phyloP scores from a whole-genome alignment of 1,139 yeast genomes.

The Suhomyces coccinellae region DNA sequence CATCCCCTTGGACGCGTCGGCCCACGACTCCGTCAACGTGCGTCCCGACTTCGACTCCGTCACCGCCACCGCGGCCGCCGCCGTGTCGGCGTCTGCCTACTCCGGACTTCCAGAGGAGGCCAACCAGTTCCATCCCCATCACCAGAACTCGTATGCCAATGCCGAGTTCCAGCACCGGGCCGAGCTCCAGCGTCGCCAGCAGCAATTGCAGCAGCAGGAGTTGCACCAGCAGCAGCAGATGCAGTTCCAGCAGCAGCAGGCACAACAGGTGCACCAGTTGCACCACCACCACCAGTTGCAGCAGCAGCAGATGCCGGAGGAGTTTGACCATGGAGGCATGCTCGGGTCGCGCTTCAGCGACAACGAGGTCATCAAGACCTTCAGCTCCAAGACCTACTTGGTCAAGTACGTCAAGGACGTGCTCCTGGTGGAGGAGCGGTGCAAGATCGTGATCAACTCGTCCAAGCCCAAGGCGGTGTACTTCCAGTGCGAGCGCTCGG shows the following conservation, averaged over 20 bases:
- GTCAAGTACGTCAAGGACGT: slow-evolving; percentile 46
- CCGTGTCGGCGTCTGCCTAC: slow-evolving; percentile 20
- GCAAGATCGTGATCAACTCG: slow-evolving; percentile 50
- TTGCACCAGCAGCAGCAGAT: slow-evolving; percentile 31
- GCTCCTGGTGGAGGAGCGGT: slow-evolving; percentile 46
- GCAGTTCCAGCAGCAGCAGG: slow-evolving; percentile 20
- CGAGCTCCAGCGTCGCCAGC: slow-evolving; percentile 25
- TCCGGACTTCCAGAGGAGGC: slow-evolving; percentile 23
- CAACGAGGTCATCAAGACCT: slow-evolving; percentile 49
- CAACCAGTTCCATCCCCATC: slow-evolving; percentile 26
- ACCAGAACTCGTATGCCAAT: slow-evolving; percentile 28
- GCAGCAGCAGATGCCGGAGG: slow-evolving; percentile 14
- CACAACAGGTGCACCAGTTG: slow-evolving; percentile 12
- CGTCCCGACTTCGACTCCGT: slow-evolving; percentile 19
- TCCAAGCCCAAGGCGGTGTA: slow-evolving; percentile 53
- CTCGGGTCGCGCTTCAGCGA: slow-evolving; percentile 37
- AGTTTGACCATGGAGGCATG: slow-evolving; percentile 17
- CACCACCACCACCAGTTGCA: slow-evolving; percentile 13
- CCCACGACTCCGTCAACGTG: slow-evolving; percentile 10
- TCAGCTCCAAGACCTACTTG: slow-evolving; percentile 41
- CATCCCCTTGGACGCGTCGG: slow-evolving; percentile 13
- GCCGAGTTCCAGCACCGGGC: slow-evolving; percentile 31
- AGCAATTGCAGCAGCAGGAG: slow-evolving; percentile 24
- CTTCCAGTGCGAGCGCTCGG: slow-evolving; percentile 52
- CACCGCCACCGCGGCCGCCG: slow-evolving; percentile 24